Conservation (phyloP, 2,329 filamentous ascomycete species). For the Erysiphe pulchra region DNA sequence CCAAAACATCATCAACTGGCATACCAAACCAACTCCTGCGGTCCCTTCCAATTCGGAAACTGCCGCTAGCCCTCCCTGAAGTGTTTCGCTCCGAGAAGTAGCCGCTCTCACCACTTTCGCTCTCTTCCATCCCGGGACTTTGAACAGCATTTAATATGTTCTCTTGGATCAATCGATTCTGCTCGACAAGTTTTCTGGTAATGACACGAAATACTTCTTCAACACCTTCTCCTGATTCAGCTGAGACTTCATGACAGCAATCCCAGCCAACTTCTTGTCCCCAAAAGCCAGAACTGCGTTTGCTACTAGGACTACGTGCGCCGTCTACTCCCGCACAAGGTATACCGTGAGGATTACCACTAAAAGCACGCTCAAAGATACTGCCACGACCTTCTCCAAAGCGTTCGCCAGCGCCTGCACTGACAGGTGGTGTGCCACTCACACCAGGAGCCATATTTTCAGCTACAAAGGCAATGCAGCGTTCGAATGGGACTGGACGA, state of each 20-base stretch:
- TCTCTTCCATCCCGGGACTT: slow-evolving; percentile 18
- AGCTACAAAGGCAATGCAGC: slow-evolving; percentile 85
- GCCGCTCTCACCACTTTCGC: slow-evolving; percentile 10
- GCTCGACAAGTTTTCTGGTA: slow-evolving; percentile 61
- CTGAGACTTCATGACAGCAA: slow-evolving; percentile 88
- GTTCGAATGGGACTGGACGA: slow-evolving; percentile 76
- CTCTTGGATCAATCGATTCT: slow-evolving; percentile 29
- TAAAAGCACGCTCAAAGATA: slow-evolving; percentile 1
- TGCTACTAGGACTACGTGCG: slow-evolving; percentile 33
- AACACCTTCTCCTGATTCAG: slow-evolving; percentile 81
- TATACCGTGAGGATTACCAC: background rate
- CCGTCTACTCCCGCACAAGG: slow-evolving; percentile 16
- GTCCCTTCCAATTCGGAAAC: slow-evolving; percentile 35
- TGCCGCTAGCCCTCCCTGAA: slow-evolving; percentile 20
- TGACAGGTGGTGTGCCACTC: slow-evolving; percentile 39
- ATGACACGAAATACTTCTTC: slow-evolving; percentile 89
- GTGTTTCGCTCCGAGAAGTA: slow-evolving; percentile 20
- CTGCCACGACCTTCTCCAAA: slow-evolving; percentile 1
- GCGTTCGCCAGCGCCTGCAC: slow-evolving; percentile 17
- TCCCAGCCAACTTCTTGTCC: slow-evolving; percentile 87
- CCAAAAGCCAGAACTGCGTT: slow-evolving; percentile 58
- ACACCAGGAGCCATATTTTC: slow-evolving; percentile 61
- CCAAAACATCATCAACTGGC: slow-evolving; percentile 19
- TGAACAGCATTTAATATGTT: slow-evolving; percentile 20
- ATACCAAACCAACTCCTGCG: slow-evolving; percentile 40